Base-by-base conservation (phyloP, 176 grass and related monocot genomes). In the Hordeum marinum region DNA sequence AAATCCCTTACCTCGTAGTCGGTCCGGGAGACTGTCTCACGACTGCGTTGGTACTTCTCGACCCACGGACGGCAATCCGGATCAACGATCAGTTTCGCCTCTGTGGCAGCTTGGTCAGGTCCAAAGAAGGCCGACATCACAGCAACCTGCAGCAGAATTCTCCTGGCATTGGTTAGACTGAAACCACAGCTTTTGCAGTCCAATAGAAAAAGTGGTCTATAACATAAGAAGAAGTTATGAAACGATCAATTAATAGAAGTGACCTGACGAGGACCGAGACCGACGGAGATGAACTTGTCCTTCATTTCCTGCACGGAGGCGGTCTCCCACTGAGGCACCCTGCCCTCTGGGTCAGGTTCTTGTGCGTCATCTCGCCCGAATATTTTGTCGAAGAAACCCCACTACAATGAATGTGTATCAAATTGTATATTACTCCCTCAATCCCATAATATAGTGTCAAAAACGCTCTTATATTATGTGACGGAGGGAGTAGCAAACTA, bases 301-400 rank as follows among this genome's bases (percentile, higher is more conserved):
- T 99, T 99, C 90, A 99, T 99, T 61, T 99, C 96, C 79, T 94
- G 85, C 6, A 96, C 96, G 46, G 96, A 96, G 84, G 93, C 96
- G 72, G 82, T 94, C 76, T 84, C 75, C 96, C 96, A 99, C 67
- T 86, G 84, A 80, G 96, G 96, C 17, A 99, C 87, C 55, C 96
- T 90, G 58, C 96, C 96, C 79, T 95, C 96, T 39, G 93, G 91
- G 77, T 99, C 96, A 78, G 96, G 90, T 37, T 87, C 91, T 50
- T 96, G 58, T 8, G 81, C 29, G 18, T 99, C 93, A 35, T 69
- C 60, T 80, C 96, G 87, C 15, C 96, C 96, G 12, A 99, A 96
- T 79, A 85, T 78, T 84, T 35, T 96, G 63, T 99, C 96, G 72
- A 99, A 99, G 40, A 99, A 88, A 26, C 89, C 91, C 96, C 96